Conservation (phyloP, 257 asterid genomes). For the Handroanthus guayacan region DNA sequence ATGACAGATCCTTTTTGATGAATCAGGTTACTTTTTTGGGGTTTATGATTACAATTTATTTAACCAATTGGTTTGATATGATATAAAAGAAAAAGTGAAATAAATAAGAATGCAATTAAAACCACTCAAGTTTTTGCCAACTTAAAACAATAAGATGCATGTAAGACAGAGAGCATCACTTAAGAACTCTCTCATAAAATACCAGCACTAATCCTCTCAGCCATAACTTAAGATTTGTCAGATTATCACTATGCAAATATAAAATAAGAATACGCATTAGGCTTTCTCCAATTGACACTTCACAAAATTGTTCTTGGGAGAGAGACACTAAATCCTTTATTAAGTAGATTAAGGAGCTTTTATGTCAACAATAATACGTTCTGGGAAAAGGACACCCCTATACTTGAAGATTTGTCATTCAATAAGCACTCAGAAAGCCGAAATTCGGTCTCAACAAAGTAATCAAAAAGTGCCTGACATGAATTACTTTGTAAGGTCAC, state of each 20-base stretch:
- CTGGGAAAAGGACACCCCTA: background rate
- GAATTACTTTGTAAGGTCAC: background rate
- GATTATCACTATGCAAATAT: background rate
- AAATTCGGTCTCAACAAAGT: slow-evolving; percentile 9
- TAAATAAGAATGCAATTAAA: background rate
- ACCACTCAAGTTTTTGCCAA: background rate
- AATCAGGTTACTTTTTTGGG: background rate
- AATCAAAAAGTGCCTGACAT: background rate
- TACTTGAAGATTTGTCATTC: background rate
- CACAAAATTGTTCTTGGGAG: background rate
- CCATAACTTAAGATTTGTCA: background rate
- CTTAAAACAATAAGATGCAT: background rate
- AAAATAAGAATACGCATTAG: background rate
- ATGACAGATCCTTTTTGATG: background rate
- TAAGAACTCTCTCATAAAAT: background rate
- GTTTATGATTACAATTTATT: background rate
- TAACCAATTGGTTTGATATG: background rate
- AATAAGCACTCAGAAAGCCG: background rate
- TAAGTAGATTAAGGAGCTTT: background rate
- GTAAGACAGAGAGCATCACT: background rate
- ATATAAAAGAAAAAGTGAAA: background rate
- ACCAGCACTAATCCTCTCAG: background rate
- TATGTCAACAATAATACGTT: background rate
- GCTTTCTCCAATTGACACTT: background rate
- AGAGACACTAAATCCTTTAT: background rate